Evolutionary conservation across 805 yeast species (phyloP).

Genomic region (Barnettozyma salicaria): DNA sequence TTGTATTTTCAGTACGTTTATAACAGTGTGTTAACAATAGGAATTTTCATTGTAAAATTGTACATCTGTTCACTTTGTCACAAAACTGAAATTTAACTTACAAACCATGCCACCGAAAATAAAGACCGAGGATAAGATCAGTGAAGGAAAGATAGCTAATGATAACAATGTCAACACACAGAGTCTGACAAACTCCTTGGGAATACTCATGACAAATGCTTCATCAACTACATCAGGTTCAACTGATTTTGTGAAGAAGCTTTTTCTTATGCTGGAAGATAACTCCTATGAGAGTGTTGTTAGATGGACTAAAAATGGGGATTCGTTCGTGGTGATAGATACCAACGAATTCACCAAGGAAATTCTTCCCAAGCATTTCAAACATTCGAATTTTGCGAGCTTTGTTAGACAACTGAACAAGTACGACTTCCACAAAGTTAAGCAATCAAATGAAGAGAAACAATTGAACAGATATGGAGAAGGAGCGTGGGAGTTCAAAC

Average conservation of each 20-base stretch:
- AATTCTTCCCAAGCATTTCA: slow-evolving; percentile 87
- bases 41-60: no score
- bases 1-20: no score
- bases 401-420: slow-evolving; percentile 94
- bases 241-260: slow-evolving; percentile 74
- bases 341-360: slow-evolving; percentile 86
- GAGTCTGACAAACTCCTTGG: slow-evolving; percentile 12
- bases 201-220: slow-evolving; percentile 19
- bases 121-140: slow-evolving; percentile 8
- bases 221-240: slow-evolving; percentile 38
- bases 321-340: slow-evolving; percentile 82
- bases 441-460: slow-evolving; percentile 59
- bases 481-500: slow-evolving; percentile 91
- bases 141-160: neutral
- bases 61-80: no score
- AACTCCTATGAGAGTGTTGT: slow-evolving; percentile 71
- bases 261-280: slow-evolving; percentile 80
- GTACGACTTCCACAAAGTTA: slow-evolving; percentile 95
- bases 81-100: no score
- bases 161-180: neutral
- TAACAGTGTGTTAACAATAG: no score
- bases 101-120: slow-evolving; percentile 19
- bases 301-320: slow-evolving; percentile 82
- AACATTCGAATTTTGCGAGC: slow-evolving; percentile 90
- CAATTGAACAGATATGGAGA: slow-evolving; percentile 55